A percentile compares a stretch with the other conserved stretches of the same genome.
These are phyloP conservation scores for Candida verbasci DNA, from an alignment of 805 yeast genomes.

Conservation along the genomic window DNA sequence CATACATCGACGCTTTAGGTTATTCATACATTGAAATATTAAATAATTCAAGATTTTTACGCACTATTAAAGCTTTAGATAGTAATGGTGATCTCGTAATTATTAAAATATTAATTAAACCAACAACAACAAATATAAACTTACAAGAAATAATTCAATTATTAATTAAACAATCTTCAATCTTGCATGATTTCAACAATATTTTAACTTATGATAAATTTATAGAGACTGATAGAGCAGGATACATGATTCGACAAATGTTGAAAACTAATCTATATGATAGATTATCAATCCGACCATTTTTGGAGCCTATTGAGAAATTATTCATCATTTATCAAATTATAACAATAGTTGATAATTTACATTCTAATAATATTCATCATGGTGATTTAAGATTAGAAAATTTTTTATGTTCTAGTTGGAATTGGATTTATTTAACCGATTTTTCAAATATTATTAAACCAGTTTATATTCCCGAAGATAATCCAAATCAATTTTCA, in stretches of 20 bases:
- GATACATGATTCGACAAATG: slow-evolving; percentile 81
- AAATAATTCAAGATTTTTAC: slow-evolving; percentile 79
- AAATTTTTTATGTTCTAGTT: slow-evolving; percentile 78
- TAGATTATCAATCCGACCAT: slow-evolving; percentile 81
- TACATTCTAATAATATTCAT: slow-evolving; percentile 57
- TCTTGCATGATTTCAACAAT: slow-evolving; percentile 49
- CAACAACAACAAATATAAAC: slow-evolving; percentile 21
- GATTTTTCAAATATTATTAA: slow-evolving; percentile 79
- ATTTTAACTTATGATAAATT: slow-evolving; percentile 69
- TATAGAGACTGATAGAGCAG: slow-evolving; percentile 88
- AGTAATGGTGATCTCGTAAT: slow-evolving; percentile 62
- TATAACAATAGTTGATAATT: slow-evolving; percentile 52
- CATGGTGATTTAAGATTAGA: slow-evolving; percentile 95
- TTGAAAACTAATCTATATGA: slow-evolving; percentile 81
- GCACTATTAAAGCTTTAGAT: slow-evolving; percentile 79
- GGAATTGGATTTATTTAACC: slow-evolving; percentile 80
- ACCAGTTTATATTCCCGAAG: slow-evolving; percentile 83
- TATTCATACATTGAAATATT: slow-evolving; percentile 72
- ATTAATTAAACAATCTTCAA: slow-evolving; percentile 30
- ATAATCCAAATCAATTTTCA: slow-evolving; percentile 87
- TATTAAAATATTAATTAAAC: slow-evolving; percentile 76
- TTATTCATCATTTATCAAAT: slow-evolving; percentile 82
- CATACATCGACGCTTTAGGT: slow-evolving; percentile 78
- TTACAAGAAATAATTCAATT: slow-evolving; percentile 22
- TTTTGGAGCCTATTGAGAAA: slow-evolving; percentile 75